Base-by-base conservation (phyloP, 306 rosid genomes). In the Parietaria judaica region DNA sequence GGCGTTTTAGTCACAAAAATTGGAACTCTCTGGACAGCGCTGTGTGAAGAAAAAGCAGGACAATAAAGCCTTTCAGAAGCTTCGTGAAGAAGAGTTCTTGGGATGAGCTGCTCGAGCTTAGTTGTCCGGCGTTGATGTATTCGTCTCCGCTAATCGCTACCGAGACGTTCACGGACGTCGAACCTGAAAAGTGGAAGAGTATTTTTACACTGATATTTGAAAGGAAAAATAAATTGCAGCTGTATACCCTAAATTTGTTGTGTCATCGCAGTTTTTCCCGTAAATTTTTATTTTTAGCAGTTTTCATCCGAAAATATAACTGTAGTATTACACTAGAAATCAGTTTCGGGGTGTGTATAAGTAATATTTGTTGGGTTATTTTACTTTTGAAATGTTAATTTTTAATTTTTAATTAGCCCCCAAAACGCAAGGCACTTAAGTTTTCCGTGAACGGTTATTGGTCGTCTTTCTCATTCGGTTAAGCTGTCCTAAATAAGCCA, bases 91-190 rank as follows among this genome's bases (percentile, higher is more conserved):
- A 77, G 61, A 52, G 55, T 47, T 70, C 77, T 53, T 60, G 69
- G 14, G 65, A 54, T 11, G 90, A 75, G 75, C 77, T 53, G 77
- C 85, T 80, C 62, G 43, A 55, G 16, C 75, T 72, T 39, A 65
- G 47, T 72, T 79, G 92, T 45, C 90, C 80, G 6, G 84, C 88
- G 47, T 84, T 84, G 67, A 86, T 51, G 67, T 72, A 86, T 74
- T 85, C 86, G 41, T 90, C 95, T 84, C 84, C 88, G 80, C 85
- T 80, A 11, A 79, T 66, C 54, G 94, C 74, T 73, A 84, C 82
- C 0, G 96, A 88, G 54, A 92, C 99, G 41, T 92, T 92, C 61
- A 92, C 99, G 1, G 94, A 65, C 73, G 50, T 34, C 14, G 99
- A 88, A 74, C 99, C 99, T 92, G 88, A 16, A 67, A 64, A 68